Percentiles rank a stretch among this genome's conserved stretches.
Conservation (phyloP, 345 rosid genomes). For the Hypericum perforatum region DNA sequence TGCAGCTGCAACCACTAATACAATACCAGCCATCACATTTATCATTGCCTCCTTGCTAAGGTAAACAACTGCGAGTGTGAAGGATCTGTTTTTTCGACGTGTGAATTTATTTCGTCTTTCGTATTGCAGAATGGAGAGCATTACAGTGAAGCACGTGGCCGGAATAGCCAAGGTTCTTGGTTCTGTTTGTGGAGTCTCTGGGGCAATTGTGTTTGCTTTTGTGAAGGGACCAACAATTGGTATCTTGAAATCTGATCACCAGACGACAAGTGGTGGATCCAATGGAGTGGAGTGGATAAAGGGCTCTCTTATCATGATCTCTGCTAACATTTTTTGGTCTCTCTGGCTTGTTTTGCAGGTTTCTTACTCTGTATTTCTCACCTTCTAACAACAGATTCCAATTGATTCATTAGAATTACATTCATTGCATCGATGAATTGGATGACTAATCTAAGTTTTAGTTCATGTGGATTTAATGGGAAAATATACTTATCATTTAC, state of each 20-base stretch:
- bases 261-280: neutral
- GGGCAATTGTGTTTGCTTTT: slow-evolving; percentile 71
- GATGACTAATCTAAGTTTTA: no score
- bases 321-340: slow-evolving; percentile 67
- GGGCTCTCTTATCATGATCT: slow-evolving; percentile 72
- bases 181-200: slow-evolving; percentile 42
- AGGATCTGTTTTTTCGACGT: no score
- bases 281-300: slow-evolving; percentile 32
- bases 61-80: slow-evolving; percentile 15
- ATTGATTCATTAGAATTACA: no score
- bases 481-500: no score
- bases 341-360: slow-evolving; percentile 85
- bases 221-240: slow-evolving; percentile 61
- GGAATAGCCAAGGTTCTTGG: slow-evolving; percentile 74
- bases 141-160: slow-evolving; percentile 18
- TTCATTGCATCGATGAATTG: no score
- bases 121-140: slow-evolving; percentile 33
- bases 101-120: neutral
- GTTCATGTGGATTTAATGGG: no score
- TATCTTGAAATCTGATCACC: slow-evolving; percentile 20
- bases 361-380: neutral
- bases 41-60: slow-evolving; percentile 47
- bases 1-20: slow-evolving; percentile 78
- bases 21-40: slow-evolving; percentile 70
- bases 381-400: no score